Conservation (phyloP, 2,329 filamentous ascomycete species). For the Pyrenophora seminiperda region DNA sequence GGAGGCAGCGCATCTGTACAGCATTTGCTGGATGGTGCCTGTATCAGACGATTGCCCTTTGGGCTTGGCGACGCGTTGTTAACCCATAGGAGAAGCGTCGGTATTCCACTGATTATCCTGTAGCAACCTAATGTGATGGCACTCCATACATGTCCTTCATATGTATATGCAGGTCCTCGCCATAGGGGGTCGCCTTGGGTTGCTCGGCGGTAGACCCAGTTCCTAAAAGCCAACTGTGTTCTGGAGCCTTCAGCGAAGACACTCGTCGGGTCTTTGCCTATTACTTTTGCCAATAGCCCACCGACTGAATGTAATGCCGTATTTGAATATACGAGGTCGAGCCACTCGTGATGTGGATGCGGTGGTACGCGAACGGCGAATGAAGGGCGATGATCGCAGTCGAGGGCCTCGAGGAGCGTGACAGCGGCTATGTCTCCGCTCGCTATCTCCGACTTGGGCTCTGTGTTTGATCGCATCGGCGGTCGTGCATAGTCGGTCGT, state of each 20-base stretch:
- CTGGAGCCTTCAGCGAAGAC: constrained; percentile 22
- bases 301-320: constrained; percentile 23
- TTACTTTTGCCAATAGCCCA: constrained; percentile 26
- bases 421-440: constrained; percentile 16
- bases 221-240: constrained; percentile 32
- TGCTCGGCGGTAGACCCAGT: constrained; percentile 30
- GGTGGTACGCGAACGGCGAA: constrained; percentile 27
- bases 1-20: constrained; percentile 44
- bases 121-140: constrained; percentile 28
- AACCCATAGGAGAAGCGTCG: constrained; percentile 15
- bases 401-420: constrained; percentile 29
- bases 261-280: constrained; percentile 18
- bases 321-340: constrained; percentile 35
- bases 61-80: constrained; percentile 12
- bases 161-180: constrained; percentile 28
- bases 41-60: constrained; percentile 19
- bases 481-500: neutral
- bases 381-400: constrained; percentile 32
- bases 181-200: constrained; percentile 16
- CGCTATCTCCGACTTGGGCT: constrained; percentile 9
- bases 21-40: constrained; percentile 53
- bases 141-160: constrained; percentile 37
- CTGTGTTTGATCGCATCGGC: constrained; percentile 4
- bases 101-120: constrained; percentile 39
- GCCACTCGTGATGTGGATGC: constrained; percentile 4